Evolutionary conservation across 192 early-diverging fungal genomes (phyloP).

Genomic region (Mortierella claussenii): DNA sequence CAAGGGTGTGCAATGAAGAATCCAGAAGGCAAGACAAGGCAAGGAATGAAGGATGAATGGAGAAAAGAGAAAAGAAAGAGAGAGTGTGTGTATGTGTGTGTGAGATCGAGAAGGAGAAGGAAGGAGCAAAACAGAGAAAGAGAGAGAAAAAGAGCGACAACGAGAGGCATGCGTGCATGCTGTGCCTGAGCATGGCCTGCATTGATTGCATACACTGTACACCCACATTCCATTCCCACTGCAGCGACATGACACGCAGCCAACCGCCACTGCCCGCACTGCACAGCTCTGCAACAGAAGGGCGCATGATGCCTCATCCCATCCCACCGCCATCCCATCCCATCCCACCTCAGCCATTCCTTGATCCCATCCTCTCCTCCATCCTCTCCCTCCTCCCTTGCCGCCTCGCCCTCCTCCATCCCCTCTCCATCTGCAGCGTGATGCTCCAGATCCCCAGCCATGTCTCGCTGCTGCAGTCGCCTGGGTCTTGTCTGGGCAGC

Average conservation of each 20-base stretch:
- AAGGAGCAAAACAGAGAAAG: neutral
- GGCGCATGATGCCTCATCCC: too few relatives aligned
- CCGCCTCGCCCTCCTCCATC: too few relatives aligned
- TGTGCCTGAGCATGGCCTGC: too few relatives aligned
- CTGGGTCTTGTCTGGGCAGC: slow-evolving; percentile 3
- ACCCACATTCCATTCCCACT: too few relatives aligned
- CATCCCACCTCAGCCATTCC: too few relatives aligned
- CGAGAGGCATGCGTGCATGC: neutral
- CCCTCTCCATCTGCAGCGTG: neutral
- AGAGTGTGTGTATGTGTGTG: neutral
- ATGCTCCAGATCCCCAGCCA: neutral
- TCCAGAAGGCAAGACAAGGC: neutral
- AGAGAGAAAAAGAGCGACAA: slow-evolving; percentile 5
- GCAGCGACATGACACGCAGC: too few relatives aligned
- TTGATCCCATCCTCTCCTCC: too few relatives aligned
- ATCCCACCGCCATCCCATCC: too few relatives aligned
- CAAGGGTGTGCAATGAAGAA: neutral
- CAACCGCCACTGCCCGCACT: too few relatives aligned
- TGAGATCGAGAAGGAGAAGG: neutral
- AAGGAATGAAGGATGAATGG: neutral
- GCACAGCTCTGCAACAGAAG: too few relatives aligned
- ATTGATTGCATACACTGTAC: too few relatives aligned
- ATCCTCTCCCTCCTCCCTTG: too few relatives aligned
- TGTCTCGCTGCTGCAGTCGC: slow-evolving; percentile 6
- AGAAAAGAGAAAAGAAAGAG: neutral